Percentiles rank a stretch among this genome's conserved stretches.
Evolutionary conservation across 768 basidiomycete species (phyloP).

Genomic region (Panellus pusillus): DNA sequence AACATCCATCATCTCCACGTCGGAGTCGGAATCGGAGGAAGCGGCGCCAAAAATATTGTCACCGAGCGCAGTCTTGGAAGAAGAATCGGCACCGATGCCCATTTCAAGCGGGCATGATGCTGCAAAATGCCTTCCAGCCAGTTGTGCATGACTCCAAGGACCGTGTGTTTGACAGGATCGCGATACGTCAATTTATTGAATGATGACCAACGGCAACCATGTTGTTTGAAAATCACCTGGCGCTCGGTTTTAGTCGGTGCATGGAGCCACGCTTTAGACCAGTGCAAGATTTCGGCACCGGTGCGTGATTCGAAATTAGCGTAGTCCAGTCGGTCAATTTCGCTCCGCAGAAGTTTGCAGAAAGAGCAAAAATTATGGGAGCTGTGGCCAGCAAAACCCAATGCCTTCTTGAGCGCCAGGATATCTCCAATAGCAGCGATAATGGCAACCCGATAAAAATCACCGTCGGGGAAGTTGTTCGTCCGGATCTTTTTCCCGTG

Average conservation of each 20-base stretch:
- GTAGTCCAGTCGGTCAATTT: slow-evolving; percentile 17
- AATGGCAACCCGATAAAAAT: slow-evolving; percentile 11
- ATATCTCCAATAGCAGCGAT: slow-evolving; percentile 20
- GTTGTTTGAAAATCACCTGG: background rate
- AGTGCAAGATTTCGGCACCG: slow-evolving; percentile 10
- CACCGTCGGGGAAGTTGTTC: slow-evolving; percentile 12
- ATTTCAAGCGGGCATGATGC: slow-evolving; percentile 16
- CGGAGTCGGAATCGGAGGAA: too few relatives aligned
- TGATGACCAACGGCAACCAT: slow-evolving; percentile 18
- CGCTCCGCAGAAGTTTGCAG: slow-evolving; percentile 8
- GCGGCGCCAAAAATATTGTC: too few relatives aligned
- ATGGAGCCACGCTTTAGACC: slow-evolving; percentile 18
- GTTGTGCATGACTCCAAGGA: slow-evolving; percentile 23
- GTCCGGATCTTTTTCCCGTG: slow-evolving; percentile 9
- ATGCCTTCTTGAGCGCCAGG: slow-evolving; percentile 16
- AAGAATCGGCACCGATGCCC: slow-evolving; percentile 19
- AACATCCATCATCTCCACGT: too few relatives aligned
- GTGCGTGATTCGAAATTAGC: slow-evolving; percentile 6
- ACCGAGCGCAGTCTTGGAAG: too few relatives aligned
- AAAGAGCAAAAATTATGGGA: slow-evolving; percentile 21
- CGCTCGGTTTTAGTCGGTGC: background rate
- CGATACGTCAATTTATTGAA: slow-evolving; percentile 17
- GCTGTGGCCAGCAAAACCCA: slow-evolving; percentile 13
- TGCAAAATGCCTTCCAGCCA: slow-evolving; percentile 14
- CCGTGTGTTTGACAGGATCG: slow-evolving; percentile 15